Evolutionary conservation across 2,329 filamentous ascomycete species (phyloP).

Genomic region (Immersiporthe knoxdaviesiana): DNA sequence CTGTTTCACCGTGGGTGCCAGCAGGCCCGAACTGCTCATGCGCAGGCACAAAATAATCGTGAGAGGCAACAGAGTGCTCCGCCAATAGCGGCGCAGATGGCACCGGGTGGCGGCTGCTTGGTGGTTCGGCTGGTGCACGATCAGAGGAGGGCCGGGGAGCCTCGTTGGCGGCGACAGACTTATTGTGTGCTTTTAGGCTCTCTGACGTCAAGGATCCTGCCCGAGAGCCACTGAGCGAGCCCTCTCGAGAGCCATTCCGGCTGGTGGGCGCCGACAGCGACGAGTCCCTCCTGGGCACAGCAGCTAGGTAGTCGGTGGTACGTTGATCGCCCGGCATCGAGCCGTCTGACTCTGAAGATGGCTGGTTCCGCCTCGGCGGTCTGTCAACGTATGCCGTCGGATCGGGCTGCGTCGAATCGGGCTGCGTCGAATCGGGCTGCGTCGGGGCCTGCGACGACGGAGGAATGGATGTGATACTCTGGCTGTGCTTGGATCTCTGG

Average conservation of each 20-base stretch:
- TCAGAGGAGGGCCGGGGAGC: constrained; percentile 31
- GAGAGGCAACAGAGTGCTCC: constrained; percentile 38
- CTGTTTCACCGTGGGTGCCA: constrained; percentile 29
- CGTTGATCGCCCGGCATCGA: constrained; percentile 50
- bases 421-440: constrained; percentile 46
- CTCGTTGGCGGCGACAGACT: constrained; percentile 25
- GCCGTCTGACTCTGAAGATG: constrained; percentile 53
- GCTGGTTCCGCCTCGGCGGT: constrained; percentile 45
- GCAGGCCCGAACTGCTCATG: constrained; percentile 42
- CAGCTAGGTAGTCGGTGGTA: constrained; percentile 64
- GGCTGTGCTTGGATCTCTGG: constrained; percentile 55
- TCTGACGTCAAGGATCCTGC: constrained; percentile 61
- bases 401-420: constrained; percentile 48
- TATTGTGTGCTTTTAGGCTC: constrained; percentile 60
- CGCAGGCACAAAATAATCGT: constrained; percentile 40
- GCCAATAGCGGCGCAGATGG: constrained; percentile 34
- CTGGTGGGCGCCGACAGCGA: constrained; percentile 67
- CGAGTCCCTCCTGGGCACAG: constrained; percentile 59
- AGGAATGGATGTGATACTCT: constrained; percentile 55
- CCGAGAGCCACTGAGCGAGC: constrained; percentile 49
- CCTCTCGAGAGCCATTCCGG: constrained; percentile 36
- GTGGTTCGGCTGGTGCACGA: constrained; percentile 10
- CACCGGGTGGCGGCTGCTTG: constrained; percentile 17
- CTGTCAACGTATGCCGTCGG: constrained; percentile 48
- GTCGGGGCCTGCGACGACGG: constrained; percentile 46